Base-by-base conservation (phyloP, 2,329 filamentous ascomycete species). In the Arachnomyces sp. region DNA sequence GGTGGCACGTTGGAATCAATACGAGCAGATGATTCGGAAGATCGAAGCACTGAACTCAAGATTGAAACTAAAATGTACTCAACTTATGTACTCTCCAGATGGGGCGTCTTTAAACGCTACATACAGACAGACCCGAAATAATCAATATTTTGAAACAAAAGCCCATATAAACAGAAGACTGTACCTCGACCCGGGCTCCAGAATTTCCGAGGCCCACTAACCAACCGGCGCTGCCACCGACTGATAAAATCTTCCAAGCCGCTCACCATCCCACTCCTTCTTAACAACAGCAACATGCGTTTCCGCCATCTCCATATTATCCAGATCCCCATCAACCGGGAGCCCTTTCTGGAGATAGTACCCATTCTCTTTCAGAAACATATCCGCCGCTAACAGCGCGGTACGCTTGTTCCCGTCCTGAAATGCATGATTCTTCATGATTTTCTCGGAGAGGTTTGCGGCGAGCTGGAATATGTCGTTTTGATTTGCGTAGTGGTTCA, bases 401-500 rank as follows among this genome's bases (percentile, higher is more conserved):
- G 51, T 56, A 14, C 54, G 48, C 44, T 60, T 59, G 38, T 59
- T 59, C 25, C 55, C 54, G 42, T 58, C 54, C 36, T 46, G 40
- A 41, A 48, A 59, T 30, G 54, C 50, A 43, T 59, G 55, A 34
- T 56, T 59, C 43, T 57, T 54, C 43, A 57, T 56, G 25, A 57
- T 55, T 36, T 55, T 56, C 34, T 54, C 49, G 2, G 54, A 42
- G 18, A 57, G 49, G 29, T 45, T 50, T 34, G 48, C 53, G 36
- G 55, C 54, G 37, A 59, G 49, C 30, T 48, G 43, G 42, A 58
- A 57, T 4, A 54, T 34, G 41, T 55, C 45, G 29, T 51, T 32
- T 40, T 55, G 31, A 9, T 42, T 38, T 15, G 29, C 38, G 38
- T 55, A 56, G 42, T 55, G 42, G 15, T 56, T 49, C 29, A 50